Percentiles rank a stretch among this genome's conserved stretches.
Conservation (phyloP, 2,329 filamentous ascomycete species). For the Cryoendolithus antarcticus region DNA sequence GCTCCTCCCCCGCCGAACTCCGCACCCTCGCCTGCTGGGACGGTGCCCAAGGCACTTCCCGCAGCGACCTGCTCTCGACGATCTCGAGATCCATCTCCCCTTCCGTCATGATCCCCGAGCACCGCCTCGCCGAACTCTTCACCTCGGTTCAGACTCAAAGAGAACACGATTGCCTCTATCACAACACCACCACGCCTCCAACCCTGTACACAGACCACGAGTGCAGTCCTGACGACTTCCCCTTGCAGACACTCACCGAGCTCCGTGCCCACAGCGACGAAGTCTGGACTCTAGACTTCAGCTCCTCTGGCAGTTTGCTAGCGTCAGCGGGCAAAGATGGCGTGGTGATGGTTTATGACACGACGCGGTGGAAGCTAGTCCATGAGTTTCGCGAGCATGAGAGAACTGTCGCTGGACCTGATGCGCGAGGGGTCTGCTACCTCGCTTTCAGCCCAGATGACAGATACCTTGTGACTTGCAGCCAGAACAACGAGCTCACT, state of each 20-base stretch:
- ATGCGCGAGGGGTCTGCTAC: conserved; percentile 53
- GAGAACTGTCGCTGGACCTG: conserved; percentile 7
- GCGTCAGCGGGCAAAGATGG: conserved; percentile 71
- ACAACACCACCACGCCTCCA: conserved; percentile 66
- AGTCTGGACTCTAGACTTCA: conserved; percentile 87
- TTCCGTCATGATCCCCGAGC: conserved; percentile 91
- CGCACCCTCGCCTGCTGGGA: conserved; percentile 73
- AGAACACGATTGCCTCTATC: conserved; percentile 73
- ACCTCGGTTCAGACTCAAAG: conserved; percentile 75
- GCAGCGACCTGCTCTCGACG: conserved; percentile 62
- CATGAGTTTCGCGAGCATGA: conserved; percentile 30
- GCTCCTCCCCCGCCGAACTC: conserved; percentile 62
- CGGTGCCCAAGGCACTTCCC: conserved; percentile 62
- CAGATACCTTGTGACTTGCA: conserved; percentile 72
- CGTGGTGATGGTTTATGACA: conserved; percentile 71
- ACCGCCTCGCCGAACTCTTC: conserved; percentile 69
- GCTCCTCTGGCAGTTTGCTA: conserved; percentile 68
- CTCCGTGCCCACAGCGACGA: conserved; percentile 65
- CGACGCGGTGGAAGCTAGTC: conserved; percentile 53
- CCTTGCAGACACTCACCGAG: conserved; percentile 56
- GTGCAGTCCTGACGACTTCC: conserved; percentile 71
- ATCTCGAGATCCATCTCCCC: conserved; percentile 87
- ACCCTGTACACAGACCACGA: conserved; percentile 82
- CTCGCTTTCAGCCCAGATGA: conserved; percentile 90
- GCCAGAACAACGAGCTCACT: conserved; percentile 23